Conservation (phyloP, 164 flowering plant species). For the Buxus sempervirens region DNA sequence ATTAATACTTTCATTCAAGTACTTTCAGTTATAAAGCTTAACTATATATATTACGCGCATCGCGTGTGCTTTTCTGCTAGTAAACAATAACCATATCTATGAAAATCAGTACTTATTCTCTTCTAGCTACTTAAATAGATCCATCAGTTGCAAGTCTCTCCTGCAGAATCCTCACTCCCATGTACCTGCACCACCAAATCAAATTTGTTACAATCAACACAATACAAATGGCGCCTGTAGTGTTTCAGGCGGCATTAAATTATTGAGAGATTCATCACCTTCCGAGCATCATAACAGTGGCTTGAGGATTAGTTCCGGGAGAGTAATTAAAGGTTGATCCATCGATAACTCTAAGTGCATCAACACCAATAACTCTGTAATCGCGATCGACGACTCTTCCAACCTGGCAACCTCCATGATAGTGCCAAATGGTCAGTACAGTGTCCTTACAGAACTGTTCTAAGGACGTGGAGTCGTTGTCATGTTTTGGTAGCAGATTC, state of each 20-base stretch:
- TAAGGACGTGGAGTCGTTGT: slow-evolving; percentile 26
- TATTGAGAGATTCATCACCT: too few species aligned
- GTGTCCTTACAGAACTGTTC: slow-evolving; percentile 81
- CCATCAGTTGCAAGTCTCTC: background rate
- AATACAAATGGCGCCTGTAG: background rate
- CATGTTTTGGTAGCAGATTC: slow-evolving; percentile 49
- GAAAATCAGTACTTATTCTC: too few species aligned
- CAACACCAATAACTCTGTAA: slow-evolving; percentile 60
- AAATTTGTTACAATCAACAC: background rate
- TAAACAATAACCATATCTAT: too few species aligned
- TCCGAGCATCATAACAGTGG: slow-evolving; percentile 95
- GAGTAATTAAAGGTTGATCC: slow-evolving; percentile 62
- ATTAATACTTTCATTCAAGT: too few species aligned
- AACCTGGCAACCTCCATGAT: slow-evolving; percentile 88
- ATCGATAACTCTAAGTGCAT: slow-evolving; percentile 66
- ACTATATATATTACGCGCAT: too few species aligned
- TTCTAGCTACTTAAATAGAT: too few species aligned
- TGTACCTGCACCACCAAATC: background rate
- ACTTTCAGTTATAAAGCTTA: too few species aligned
- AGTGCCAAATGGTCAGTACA: slow-evolving; percentile 90
- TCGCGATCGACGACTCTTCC: slow-evolving; percentile 58
- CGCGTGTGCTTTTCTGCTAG: too few species aligned
- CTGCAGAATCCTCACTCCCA: background rate
- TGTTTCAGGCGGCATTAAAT: too few species aligned
- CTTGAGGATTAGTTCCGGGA: slow-evolving; percentile 94